Evolutionary conservation across 1,284 basidiomycete species (phyloP), one percentile per base, ranked within the genome.

Genomic region (Microbotryum saponariae): DNA sequence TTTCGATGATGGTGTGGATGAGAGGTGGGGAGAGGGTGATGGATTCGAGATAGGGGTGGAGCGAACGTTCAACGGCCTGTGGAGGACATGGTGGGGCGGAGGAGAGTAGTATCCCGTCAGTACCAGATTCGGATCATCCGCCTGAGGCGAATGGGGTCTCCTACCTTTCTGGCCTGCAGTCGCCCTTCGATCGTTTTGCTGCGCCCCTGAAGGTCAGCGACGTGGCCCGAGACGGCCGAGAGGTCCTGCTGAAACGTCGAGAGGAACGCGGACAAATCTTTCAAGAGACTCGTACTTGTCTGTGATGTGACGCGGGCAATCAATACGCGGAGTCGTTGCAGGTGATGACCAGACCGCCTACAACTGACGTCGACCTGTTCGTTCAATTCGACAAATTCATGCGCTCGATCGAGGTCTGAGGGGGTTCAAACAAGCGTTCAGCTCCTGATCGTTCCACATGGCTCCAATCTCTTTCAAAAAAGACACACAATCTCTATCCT

Each of bases 171-270:
- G 53, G 85, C 88, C 74, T 86, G 88, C 57, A 97, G 80, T 62
- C 87, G 82, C 63, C 82, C 83, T 67, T 97, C 93, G 54, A 98
- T 94, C 53, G 87, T 85, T 67, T 89, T 87, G 72, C 89, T 93
- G 46, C 90, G 83, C 64, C 84, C 82, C 74, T 98, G 94, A 27
- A 99, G 81, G 67, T 94, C 88, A 0, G 89, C 87, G 73, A 99
- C 96, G 73, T 98, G 93, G 0, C 90, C 88, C 3, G 94, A 97
- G 6, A 97, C 92, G 2, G 87, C 85, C 4, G 88, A 88, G 6
- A 99, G 81, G 76, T 99, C 93, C 68, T 82, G 86, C 76, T 97
- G 92, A 72, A 98, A 99, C 0, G 90, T 94, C 2, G 91, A 91
- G 12, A 97, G 81, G 75, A 97, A 97, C 2, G 83, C 80, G 68